Evolutionary conservation across 2,329 filamentous ascomycete genomes (phyloP).

Genomic region (Teratosphaeria pseudoeucalypti): DNA sequence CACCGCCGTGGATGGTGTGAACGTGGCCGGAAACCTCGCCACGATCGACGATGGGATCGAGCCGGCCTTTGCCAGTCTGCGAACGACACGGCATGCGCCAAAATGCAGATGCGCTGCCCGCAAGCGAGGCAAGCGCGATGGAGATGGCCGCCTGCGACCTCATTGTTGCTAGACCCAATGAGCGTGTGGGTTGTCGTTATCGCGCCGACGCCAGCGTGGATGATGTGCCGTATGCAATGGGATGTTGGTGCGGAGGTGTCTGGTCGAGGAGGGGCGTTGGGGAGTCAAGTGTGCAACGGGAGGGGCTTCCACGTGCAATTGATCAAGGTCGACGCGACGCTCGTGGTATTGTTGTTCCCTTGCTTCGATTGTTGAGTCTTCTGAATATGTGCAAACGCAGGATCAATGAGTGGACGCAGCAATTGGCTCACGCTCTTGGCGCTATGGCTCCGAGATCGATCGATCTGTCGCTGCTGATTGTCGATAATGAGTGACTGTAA

Average conservation of each 20-base stretch:
- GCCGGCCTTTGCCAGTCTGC: slow-evolving; percentile 55
- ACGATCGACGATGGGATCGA: slow-evolving; percentile 66
- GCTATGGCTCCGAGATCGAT: neutral
- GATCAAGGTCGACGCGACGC: neutral
- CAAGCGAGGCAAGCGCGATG: slow-evolving; percentile 17
- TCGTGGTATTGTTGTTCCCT: neutral
- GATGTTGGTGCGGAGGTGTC: neutral
- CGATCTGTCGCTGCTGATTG: neutral
- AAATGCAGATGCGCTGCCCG: slow-evolving; percentile 48
- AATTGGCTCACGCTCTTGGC: neutral
- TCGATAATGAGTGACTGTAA: slow-evolving; percentile 1
- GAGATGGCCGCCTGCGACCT: slow-evolving; percentile 12
- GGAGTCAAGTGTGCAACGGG: neutral
- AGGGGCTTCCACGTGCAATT: slow-evolving; percentile 1
- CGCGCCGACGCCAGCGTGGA: neutral
- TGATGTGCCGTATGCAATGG: neutral
- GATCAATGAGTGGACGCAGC: slow-evolving; percentile 1
- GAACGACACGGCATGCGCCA: slow-evolving; percentile 83
- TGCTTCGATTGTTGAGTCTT: neutral
- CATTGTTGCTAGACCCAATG: slow-evolving; percentile 10
- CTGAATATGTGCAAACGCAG: neutral
- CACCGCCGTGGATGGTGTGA: slow-evolving; percentile 66
- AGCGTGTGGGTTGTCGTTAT: neutral
- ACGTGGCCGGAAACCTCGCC: slow-evolving; percentile 53
- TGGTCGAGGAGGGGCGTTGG: neutral